phyloP scores from a whole-genome alignment of 306 rosid genomes.

The Spatholobus suberectus region DNA sequence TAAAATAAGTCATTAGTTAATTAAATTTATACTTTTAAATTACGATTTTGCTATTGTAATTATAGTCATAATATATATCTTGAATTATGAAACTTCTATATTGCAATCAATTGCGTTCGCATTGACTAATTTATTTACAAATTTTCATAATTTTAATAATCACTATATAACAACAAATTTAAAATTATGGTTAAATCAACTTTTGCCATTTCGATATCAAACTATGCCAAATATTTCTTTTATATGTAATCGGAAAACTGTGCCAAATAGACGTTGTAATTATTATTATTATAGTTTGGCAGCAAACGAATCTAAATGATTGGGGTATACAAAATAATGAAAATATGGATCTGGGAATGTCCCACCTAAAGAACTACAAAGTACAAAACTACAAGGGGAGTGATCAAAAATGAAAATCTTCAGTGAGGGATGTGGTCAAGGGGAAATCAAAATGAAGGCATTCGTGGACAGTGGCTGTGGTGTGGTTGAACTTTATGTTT shows the following conservation, averaged over 20 bases:
- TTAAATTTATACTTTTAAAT: no score
- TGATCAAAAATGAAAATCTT: neutral
- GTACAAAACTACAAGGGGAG: neutral
- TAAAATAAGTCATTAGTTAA: no score
- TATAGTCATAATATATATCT: no score
- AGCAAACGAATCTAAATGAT: neutral
- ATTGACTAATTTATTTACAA: no score
- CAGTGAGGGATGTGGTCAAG: neutral
- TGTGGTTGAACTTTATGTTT: conserved; percentile 11
- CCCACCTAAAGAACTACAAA: conserved; percentile 13
- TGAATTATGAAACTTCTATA: no score
- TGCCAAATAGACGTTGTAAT: neutral
- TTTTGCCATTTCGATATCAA: neutral
- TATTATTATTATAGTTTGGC: neutral
- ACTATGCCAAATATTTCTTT: neutral
- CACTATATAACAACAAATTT: neutral
- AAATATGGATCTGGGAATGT: conserved; percentile 13
- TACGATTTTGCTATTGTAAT: no score
- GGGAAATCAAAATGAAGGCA: neutral
- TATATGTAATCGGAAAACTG: neutral
- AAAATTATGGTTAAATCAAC: neutral
- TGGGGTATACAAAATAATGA: neutral
- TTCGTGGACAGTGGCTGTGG: neutral
- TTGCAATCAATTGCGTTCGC: no score
- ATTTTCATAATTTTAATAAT: no score